phyloP scores from a whole-genome alignment of 306 rosid species.

The Fragaria vesca region DNA sequence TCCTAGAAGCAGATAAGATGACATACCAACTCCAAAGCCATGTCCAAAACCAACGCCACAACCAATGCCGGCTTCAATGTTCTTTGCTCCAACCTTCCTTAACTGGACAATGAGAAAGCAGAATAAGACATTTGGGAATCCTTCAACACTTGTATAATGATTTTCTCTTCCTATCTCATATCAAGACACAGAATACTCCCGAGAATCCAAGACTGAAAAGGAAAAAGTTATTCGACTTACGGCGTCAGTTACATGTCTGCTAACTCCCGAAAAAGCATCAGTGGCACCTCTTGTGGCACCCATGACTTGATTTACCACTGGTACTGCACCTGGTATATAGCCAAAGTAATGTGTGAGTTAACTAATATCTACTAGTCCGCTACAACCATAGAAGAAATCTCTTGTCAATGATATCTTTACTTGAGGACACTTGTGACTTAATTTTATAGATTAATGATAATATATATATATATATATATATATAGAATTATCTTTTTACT shows the following conservation, averaged over 20 bases:
- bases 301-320: slow-evolving; percentile 82
- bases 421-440: not conserved
- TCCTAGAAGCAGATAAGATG: slow-evolving; percentile 4
- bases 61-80: slow-evolving; percentile 81
- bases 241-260: slow-evolving; percentile 66
- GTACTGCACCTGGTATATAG: slow-evolving; percentile 67
- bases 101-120: slow-evolving; percentile 41
- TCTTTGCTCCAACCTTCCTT: slow-evolving; percentile 84
- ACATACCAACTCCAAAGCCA: slow-evolving; percentile 97
- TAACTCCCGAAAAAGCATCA: slow-evolving; percentile 85
- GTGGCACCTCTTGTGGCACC: slow-evolving; percentile 98
- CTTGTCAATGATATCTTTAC: not conserved
- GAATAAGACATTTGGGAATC: not conserved
- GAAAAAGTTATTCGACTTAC: slow-evolving; percentile 45
- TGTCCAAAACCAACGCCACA: slow-evolving; percentile 98
- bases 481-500: not conserved
- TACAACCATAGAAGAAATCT: not conserved
- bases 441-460: not conserved
- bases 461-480: not conserved
- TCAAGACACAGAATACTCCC: not conserved
- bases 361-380: slow-evolving; percentile 4
- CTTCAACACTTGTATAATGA: not conserved
- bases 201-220: not conserved
- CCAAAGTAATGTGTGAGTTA: slow-evolving; percentile 6
- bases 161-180: not conserved